These are phyloP conservation scores for Hemisphaericaspora subhashii DNA, from an alignment of 1,139 yeast genomes.

Conservation along the genomic window DNA sequence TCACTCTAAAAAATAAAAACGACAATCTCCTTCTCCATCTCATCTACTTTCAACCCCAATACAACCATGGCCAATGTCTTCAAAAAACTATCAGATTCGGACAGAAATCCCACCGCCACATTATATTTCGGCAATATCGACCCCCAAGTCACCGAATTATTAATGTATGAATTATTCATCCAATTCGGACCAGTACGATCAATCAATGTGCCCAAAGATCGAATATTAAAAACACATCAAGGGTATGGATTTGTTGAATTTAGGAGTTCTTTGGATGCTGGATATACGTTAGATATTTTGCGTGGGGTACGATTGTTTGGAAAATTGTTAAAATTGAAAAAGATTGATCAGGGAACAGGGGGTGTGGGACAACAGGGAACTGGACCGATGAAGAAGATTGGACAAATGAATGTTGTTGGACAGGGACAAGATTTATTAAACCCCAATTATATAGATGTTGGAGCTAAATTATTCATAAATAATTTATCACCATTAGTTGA, in stretches of 20 bases:
- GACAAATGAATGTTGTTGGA: slow-evolving; percentile 8
- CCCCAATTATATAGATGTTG: slow-evolving; percentile 46
- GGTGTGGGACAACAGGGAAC: background rate
- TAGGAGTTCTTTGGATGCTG: slow-evolving; percentile 59
- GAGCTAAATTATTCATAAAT: slow-evolving; percentile 76
- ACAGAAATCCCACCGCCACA: slow-evolving; percentile 64
- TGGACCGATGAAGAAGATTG: slow-evolving; percentile 2
- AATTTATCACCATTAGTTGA: slow-evolving; percentile 72
- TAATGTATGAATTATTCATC: slow-evolving; percentile 76
- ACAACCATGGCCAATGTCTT: slow-evolving; percentile 30
- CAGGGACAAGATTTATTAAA: slow-evolving; percentile 9
- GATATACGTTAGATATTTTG: slow-evolving; percentile 64
- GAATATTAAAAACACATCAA: slow-evolving; percentile 68
- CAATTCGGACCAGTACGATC: slow-evolving; percentile 81
- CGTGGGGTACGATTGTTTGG: slow-evolving; percentile 67
- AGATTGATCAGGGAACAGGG: slow-evolving; percentile 32
- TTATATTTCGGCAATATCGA: slow-evolving; percentile 86
- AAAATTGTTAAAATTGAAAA: slow-evolving; percentile 60
- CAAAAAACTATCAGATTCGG: slow-evolving; percentile 37
- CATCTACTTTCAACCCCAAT: background rate
- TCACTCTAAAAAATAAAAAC: too few species aligned
- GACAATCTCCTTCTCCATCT: background rate
- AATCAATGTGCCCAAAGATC: slow-evolving; percentile 77
- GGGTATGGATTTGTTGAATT: slow-evolving; percentile 91
- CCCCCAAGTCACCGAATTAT: slow-evolving; percentile 62